phyloP scores from a whole-genome alignment of 106 monocot genomes.

The Dendrobium nobile region DNA sequence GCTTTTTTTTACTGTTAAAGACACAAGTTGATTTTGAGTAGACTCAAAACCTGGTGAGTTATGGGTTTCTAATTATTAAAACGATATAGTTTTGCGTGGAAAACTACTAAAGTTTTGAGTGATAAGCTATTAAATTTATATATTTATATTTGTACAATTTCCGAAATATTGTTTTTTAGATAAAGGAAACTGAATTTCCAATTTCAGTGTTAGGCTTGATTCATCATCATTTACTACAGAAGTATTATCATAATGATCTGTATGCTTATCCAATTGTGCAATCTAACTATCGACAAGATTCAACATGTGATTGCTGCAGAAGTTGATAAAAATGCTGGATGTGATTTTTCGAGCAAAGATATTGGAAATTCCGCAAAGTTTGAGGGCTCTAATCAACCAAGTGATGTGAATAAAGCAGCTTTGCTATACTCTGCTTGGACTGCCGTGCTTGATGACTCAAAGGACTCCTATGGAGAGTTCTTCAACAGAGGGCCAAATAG shows the following conservation, averaged over 20 bases:
- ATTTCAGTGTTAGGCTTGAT: not conserved
- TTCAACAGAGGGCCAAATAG: not conserved
- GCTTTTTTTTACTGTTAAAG: not conserved
- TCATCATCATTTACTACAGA: not conserved
- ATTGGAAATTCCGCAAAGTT: not conserved
- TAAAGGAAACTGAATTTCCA: not conserved
- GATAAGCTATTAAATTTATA: not conserved
- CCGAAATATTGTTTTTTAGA: not conserved
- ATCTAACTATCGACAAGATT: not conserved
- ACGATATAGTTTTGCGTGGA: too few relatives aligned
- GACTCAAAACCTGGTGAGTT: too few relatives aligned
- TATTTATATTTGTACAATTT: not conserved
- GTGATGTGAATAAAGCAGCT: slow-evolving; percentile 22
- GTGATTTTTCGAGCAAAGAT: slow-evolving; percentile 6
- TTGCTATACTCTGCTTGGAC: slow-evolving; percentile 56
- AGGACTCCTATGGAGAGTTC: slow-evolving; percentile 9
- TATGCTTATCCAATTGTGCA: not conserved
- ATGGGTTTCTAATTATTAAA: too few relatives aligned
- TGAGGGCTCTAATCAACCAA: not conserved
- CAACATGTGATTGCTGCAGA: slow-evolving; percentile 13
- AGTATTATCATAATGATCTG: not conserved
- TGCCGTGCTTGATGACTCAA: slow-evolving; percentile 21
- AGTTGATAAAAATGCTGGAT: slow-evolving; percentile 7
- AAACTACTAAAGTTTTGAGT: too few relatives aligned
- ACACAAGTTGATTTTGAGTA: not conserved